Conservation (phyloP, 23 red algal genomes). For the Gracilaria caudata region DNA sequence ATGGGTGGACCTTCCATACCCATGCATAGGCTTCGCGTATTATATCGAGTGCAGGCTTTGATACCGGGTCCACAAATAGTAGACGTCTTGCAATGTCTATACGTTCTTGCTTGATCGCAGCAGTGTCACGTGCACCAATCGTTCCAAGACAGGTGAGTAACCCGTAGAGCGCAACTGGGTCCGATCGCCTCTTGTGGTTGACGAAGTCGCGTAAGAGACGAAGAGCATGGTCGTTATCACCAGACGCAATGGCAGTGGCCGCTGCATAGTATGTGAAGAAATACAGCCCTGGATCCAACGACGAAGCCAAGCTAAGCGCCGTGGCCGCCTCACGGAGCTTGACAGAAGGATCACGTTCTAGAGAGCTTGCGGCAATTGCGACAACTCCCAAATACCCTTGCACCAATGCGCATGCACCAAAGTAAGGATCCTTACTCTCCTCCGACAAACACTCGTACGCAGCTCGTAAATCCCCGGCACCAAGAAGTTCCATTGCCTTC, state of each 20-base stretch:
- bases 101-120: slow-evolving; percentile 40
- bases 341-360: slow-evolving; percentile 27
- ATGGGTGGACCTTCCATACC: slow-evolving; percentile 44
- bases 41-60: slow-evolving; percentile 35
- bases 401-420: slow-evolving; percentile 37
- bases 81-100: slow-evolving; percentile 56
- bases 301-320: slow-evolving; percentile 30
- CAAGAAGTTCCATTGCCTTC: slow-evolving; percentile 23
- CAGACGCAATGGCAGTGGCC: slow-evolving; percentile 50
- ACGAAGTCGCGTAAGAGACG: slow-evolving; percentile 50
- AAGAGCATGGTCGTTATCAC: slow-evolving; percentile 47
- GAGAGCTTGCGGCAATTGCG: slow-evolving; percentile 32
- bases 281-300: slow-evolving; percentile 47
- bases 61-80: slow-evolving; percentile 49
- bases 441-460: slow-evolving; percentile 46
- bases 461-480: slow-evolving; percentile 14
- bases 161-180: slow-evolving; percentile 65
- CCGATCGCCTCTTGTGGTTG: slow-evolving; percentile 26
- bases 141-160: slow-evolving; percentile 36
- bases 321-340: slow-evolving; percentile 35
- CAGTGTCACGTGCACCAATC: slow-evolving; percentile 8
- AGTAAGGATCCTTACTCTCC: slow-evolving; percentile 34
- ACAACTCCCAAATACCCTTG: slow-evolving; percentile 65
- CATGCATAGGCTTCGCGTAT: slow-evolving; percentile 67
- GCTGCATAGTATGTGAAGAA: slow-evolving; percentile 63